These are phyloP conservation scores for Fomes fomentarius DNA, from an alignment of 1,284 basidiomycete species.

Conservation along the genomic window DNA sequence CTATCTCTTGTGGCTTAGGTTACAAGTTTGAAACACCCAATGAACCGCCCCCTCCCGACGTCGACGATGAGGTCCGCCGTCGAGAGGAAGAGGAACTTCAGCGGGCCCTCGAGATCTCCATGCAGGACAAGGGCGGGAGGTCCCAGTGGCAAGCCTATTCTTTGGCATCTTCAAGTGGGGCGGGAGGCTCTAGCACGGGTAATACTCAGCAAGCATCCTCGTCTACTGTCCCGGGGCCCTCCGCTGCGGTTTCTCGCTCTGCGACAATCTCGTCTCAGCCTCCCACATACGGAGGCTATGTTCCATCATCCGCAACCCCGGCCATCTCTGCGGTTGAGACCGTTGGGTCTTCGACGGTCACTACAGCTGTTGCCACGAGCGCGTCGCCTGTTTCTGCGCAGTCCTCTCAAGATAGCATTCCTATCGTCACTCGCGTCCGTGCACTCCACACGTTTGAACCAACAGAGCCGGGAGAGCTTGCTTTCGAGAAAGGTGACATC, in stretches of 20 bases:
- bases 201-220: constrained; percentile 28
- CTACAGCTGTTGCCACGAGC: constrained; percentile 24
- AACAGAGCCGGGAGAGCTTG: constrained; percentile 89
- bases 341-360: constrained; percentile 29
- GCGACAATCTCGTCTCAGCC: constrained; percentile 17
- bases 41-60: constrained; percentile 69
- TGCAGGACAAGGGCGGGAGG: constrained; percentile 86
- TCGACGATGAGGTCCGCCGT: constrained; percentile 79
- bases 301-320: constrained; percentile 34
- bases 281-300: constrained; percentile 35
- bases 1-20: constrained; percentile 41
- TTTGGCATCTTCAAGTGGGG: constrained; percentile 42
- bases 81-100: constrained; percentile 93
- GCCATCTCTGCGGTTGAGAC: constrained; percentile 34
- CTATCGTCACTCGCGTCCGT: constrained; percentile 80
- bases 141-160: constrained; percentile 50
- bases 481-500: constrained; percentile 92
- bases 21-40: constrained; percentile 70
- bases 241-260: constrained; percentile 23
- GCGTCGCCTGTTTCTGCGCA: constrained; percentile 37
- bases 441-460: constrained; percentile 93
- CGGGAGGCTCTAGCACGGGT: constrained; percentile 42
- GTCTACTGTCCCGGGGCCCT: constrained; percentile 28
- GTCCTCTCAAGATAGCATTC: constrained; percentile 37
- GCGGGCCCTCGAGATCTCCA: constrained; percentile 86